phyloP scores from a whole-genome alignment of 129 eudicot species.

The Escallonia rubra region DNA sequence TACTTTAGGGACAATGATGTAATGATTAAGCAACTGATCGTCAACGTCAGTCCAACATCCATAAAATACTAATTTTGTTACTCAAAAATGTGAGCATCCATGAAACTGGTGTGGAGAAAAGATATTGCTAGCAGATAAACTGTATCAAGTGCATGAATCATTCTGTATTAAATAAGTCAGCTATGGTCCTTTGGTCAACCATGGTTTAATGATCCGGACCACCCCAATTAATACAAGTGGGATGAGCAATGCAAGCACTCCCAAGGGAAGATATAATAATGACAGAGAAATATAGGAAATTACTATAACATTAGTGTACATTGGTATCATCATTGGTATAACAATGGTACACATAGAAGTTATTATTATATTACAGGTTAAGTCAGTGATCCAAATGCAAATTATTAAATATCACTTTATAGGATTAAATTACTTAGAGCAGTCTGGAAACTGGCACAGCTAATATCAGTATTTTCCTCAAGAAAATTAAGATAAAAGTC shows the following conservation, averaged over 20 bases:
- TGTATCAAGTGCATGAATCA: conserved; percentile 10
- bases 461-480: conserved; percentile 18
- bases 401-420: conserved; percentile 22
- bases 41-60: too few species aligned
- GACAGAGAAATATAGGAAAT: background rate
- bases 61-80: too few species aligned
- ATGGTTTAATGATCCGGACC: conserved; percentile 15
- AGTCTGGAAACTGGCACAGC: conserved; percentile 19
- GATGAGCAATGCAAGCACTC: conserved; percentile 4
- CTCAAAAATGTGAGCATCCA: conserved; percentile 9
- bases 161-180: conserved; percentile 9
- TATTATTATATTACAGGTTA: background rate
- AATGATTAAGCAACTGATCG: too few species aligned
- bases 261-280: conserved; percentile 10
- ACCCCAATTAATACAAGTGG: background rate
- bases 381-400: conserved; percentile 35
- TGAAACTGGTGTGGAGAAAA: conserved; percentile 22
- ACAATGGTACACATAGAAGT: background rate
- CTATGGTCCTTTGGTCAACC: conserved; percentile 4
- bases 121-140: background rate
- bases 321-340: background rate
- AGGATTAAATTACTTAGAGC: conserved; percentile 5
- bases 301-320: conserved; percentile 10
- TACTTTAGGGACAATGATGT: too few species aligned
- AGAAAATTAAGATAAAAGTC: conserved; percentile 8